Evolutionary conservation across 257 asterid species (phyloP), one percentile per base, ranked within the genome.

Genomic region (Solanum bukasovii): DNA sequence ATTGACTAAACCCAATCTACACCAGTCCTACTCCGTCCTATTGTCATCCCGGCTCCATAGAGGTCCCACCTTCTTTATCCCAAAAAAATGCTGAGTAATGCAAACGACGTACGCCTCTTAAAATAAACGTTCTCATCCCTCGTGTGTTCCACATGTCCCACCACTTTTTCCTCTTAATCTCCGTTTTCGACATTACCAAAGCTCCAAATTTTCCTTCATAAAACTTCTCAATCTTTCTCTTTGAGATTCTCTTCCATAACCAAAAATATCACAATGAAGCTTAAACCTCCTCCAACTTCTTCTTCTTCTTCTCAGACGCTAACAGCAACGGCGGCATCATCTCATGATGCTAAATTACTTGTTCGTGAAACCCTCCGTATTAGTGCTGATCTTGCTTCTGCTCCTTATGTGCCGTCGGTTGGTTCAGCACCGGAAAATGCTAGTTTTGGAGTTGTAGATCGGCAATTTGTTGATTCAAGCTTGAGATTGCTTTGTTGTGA

Each of bases 351-450:
- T 86, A 89, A 92, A 87, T 91, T 95, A 63, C 96, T 97, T 27
- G 98, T 95, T 3, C 98, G 98, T 6, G 99, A 97, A 93, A 95
- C 99, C 84, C 95, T 97, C 10, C 98, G 99, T 34, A 97, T 97
- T 88, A 97, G 99, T 92, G 99, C 99, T 52, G 93, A 97, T 89
- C 98, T 96, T 25, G 99, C 98, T 84, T 96, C 98, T 89, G 94
- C 98, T 59, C 90, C 71, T 10, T 63, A 92, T 85, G 89, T 91
- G 38, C 63, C 95, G 27, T 73, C 93, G 40, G 75, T 65, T 42
- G 68, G 91, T 68, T 25, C 31, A n/a, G 73, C 61, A 18, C 87
- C 92, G 12, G 91, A 87, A 74, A 92, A 91, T 63, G 78, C 94
- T 31, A 93, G 89, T 86, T 93, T 93, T 83, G 96, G 99, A 42